These are phyloP conservation scores for Penicillium coffeae DNA, from an alignment of 495 filamentous ascomycete species.

Conservation along the genomic window DNA sequence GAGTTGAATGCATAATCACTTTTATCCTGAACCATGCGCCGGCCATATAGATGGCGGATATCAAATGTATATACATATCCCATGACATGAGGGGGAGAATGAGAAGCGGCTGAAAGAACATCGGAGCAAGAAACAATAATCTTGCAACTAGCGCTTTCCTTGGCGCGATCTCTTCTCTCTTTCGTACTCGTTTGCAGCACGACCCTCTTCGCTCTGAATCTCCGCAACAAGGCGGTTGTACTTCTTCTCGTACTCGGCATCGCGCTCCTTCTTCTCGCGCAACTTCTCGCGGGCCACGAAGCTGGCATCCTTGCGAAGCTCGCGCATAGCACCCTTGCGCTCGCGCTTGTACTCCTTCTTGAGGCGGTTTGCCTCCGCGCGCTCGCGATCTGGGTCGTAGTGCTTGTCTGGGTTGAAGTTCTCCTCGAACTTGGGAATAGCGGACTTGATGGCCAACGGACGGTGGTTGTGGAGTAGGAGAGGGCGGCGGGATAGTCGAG, in stretches of 20 bases:
- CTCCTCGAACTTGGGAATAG: conserved; percentile 95
- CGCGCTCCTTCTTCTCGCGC: conserved; percentile 85
- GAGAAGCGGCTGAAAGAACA: conserved; percentile 3
- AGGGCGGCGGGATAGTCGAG: conserved; percentile 64
- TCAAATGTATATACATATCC: conserved; percentile 23
- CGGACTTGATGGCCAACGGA: conserved; percentile 80
- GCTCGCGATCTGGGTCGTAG: conserved; percentile 89
- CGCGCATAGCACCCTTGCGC: conserved; percentile 89
- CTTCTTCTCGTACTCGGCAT: conserved; percentile 89
- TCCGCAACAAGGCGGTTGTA: conserved; percentile 86
- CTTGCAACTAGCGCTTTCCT: conserved; percentile 50
- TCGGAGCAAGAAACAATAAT: background rate
- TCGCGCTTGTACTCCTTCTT: conserved; percentile 90
- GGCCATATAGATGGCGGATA: conserved; percentile 8
- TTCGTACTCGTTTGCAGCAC: conserved; percentile 83
- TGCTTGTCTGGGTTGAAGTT: conserved; percentile 89
- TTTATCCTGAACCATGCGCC: conserved; percentile 28
- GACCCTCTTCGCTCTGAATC: conserved; percentile 91
- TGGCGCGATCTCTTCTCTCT: conserved; percentile 68
- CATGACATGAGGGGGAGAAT: conserved; percentile 6
- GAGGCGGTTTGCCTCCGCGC: conserved; percentile 75
- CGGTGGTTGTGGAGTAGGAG: conserved; percentile 86
- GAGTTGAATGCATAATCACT: conserved; percentile 11
- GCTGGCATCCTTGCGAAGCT: conserved; percentile 88
- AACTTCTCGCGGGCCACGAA: conserved; percentile 89